Evolutionary conservation across 495 filamentous ascomycete genomes (phyloP).

Genomic region (Penicillium tannophilum): DNA sequence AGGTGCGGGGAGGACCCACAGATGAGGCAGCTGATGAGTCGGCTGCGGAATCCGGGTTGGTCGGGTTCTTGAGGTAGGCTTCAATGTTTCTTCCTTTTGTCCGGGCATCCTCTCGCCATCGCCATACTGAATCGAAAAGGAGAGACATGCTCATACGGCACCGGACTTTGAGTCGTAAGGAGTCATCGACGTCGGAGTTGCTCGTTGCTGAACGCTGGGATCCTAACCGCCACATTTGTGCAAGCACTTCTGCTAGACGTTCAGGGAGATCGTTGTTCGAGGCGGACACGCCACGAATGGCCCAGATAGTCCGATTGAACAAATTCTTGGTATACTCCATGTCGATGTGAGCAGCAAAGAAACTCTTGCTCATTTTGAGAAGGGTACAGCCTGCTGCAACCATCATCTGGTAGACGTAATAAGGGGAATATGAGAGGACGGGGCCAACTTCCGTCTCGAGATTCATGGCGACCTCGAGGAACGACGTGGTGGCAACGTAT

Average conservation of each 20-base stretch:
- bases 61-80: slow-evolving; percentile 82
- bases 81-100: slow-evolving; percentile 79
- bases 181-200: slow-evolving; percentile 60
- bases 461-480: slow-evolving; percentile 72
- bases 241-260: slow-evolving; percentile 84
- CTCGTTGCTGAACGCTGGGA: slow-evolving; percentile 40
- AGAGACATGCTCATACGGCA: slow-evolving; percentile 93
- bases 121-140: slow-evolving; percentile 90
- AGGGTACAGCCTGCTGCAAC: slow-evolving; percentile 84
- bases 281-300: slow-evolving; percentile 77
- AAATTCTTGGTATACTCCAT: slow-evolving; percentile 71
- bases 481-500: slow-evolving; percentile 72
- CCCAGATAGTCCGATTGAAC: slow-evolving; percentile 75
- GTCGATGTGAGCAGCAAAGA: slow-evolving; percentile 70
- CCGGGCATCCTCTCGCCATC: slow-evolving; percentile 87
- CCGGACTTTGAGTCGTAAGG: slow-evolving; percentile 78
- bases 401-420: slow-evolving; percentile 92
- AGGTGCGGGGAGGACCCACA: slow-evolving; percentile 33
- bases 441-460: slow-evolving; percentile 51
- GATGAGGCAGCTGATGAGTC: slow-evolving; percentile 70
- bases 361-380: slow-evolving; percentile 83
- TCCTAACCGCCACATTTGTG: slow-evolving; percentile 85
- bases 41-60: slow-evolving; percentile 77
- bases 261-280: slow-evolving; percentile 82
- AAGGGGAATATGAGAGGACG: slow-evolving; percentile 71